phyloP scores from a whole-genome alignment of 495 filamentous ascomycete species.

The Hypoxylon subgilvum region DNA sequence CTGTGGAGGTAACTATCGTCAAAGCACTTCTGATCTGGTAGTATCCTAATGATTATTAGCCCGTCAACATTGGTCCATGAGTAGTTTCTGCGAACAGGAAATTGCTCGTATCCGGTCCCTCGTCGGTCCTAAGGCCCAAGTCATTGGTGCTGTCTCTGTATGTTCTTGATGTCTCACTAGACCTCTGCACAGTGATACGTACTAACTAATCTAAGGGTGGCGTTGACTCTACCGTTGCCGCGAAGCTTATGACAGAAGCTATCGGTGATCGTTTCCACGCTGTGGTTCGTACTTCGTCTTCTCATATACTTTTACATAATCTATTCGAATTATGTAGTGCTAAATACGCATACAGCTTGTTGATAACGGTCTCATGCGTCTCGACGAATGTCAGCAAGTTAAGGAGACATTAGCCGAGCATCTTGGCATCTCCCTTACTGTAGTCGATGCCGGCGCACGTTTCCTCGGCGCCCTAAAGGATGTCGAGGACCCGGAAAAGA shows the following conservation, averaged over 20 bases:
- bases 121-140: constrained; percentile 80
- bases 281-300: no score
- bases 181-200: constrained; percentile 45
- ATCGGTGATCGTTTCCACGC: constrained; percentile 88
- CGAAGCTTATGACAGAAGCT: constrained; percentile 74
- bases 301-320: no score
- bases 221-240: constrained; percentile 90
- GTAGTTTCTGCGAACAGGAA: constrained; percentile 77
- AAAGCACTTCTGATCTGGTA: not conserved
- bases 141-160: constrained; percentile 72
- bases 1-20: constrained; percentile 60
- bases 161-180: not conserved
- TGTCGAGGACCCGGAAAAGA: constrained; percentile 82
- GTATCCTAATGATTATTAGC: not conserved
- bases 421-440: constrained; percentile 87
- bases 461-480: constrained; percentile 80
- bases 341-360: constrained; percentile 89
- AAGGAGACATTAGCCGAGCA: constrained; percentile 75
- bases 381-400: constrained; percentile 82
- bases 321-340: no score
- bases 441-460: constrained; percentile 76
- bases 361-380: constrained; percentile 79
- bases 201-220: no score
- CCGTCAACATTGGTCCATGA: constrained; percentile 80
- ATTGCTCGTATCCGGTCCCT: constrained; percentile 75